phyloP scores from a whole-genome alignment of 2,329 filamentous ascomycete species.

The Dothideomycetes sp. region DNA sequence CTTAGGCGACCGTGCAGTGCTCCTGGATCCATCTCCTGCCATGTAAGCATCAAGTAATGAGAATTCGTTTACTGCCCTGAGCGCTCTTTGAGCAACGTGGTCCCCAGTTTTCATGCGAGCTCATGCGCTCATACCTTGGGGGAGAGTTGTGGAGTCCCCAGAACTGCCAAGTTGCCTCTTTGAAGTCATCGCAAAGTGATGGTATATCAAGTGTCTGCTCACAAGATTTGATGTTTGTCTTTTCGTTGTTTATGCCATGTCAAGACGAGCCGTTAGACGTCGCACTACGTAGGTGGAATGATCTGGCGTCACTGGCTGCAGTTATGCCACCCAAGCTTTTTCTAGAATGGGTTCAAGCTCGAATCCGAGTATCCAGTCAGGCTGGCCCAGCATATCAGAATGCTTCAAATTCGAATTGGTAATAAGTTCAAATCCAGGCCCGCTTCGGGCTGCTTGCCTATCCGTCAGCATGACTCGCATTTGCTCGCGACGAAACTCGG shows the following conservation, averaged over 20 bases:
- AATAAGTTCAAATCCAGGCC: constrained; percentile 12
- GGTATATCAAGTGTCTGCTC: too few species aligned
- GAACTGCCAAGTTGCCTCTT: neutral
- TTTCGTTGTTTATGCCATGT: too few species aligned
- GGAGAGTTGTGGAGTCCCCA: constrained; percentile 9
- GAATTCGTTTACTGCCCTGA: neutral
- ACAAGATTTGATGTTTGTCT: too few species aligned
- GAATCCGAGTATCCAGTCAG: neutral
- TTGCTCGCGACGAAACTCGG: too few species aligned
- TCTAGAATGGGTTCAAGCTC: neutral
- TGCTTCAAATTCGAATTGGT: constrained; percentile 9
- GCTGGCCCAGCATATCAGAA: constrained; percentile 2
- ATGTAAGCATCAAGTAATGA: constrained; percentile 8
- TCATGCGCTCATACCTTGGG: constrained; percentile 1
- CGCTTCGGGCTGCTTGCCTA: constrained; percentile 3
- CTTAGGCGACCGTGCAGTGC: constrained; percentile 3
- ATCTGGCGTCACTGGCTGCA: neutral
- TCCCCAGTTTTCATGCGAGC: constrained; percentile 1
- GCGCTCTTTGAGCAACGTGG: constrained; percentile 3
- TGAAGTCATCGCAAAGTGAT: too few species aligned
- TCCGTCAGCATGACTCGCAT: constrained; percentile 8
- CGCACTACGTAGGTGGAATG: constrained; percentile 1
- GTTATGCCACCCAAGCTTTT: neutral
- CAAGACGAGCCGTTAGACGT: constrained; percentile 5
- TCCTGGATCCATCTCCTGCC: neutral